Evolutionary conservation across 306 rosid species (phyloP).

Genomic region (Rosa chinensis): DNA sequence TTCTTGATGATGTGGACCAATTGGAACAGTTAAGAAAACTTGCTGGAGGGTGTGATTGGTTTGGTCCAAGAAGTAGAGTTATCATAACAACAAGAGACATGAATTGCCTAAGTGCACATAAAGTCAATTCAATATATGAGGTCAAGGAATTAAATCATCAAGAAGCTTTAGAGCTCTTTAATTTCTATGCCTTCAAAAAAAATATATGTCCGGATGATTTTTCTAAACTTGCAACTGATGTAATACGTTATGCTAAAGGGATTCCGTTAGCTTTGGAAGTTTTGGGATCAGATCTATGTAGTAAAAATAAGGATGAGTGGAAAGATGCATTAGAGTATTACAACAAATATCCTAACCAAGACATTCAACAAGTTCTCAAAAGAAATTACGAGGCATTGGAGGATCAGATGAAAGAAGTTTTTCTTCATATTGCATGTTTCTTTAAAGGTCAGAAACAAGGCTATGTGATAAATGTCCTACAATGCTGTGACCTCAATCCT

Average conservation of each 20-base stretch:
- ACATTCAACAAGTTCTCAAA: slow-evolving; percentile 32
- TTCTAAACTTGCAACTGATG: not conserved
- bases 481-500: slow-evolving; percentile 29
- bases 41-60: not conserved
- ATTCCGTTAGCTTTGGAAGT: slow-evolving; percentile 38
- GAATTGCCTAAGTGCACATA: not conserved
- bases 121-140: not conserved
- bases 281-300: slow-evolving; percentile 37
- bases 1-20: not conserved
- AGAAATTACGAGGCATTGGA: slow-evolving; percentile 37
- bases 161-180: not conserved
- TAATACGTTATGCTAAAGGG: not conserved
- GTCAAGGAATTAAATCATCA: not conserved
- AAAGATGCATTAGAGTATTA: slow-evolving; percentile 29
- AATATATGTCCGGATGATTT: not conserved
- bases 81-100: slow-evolving; percentile 14
- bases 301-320: slow-evolving; percentile 30
- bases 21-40: not conserved
- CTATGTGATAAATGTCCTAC: slow-evolving; percentile 30
- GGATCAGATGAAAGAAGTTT: slow-evolving; percentile 19
- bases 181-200: not conserved
- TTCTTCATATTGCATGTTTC: slow-evolving; percentile 44
- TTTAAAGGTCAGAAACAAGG: slow-evolving; percentile 14
- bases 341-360: slow-evolving; percentile 26
- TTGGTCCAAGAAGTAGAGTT: not conserved